Evolutionary conservation across 768 basidiomycete genomes (phyloP), one percentile per base, ranked within the genome.

Genomic region (Boletus rubescentipes): DNA sequence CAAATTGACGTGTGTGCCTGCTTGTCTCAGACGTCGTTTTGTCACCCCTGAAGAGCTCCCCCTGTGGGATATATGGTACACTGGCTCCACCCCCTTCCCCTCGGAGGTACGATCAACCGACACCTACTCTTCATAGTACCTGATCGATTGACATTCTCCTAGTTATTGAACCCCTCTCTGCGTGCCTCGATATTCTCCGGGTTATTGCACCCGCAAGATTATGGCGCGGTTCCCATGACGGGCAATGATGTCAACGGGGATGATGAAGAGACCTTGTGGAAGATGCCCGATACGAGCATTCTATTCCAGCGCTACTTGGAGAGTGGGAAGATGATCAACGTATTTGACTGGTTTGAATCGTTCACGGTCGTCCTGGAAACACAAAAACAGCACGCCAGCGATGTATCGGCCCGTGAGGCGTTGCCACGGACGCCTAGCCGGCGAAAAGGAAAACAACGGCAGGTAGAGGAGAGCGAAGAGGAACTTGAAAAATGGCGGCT

Each of bases 271-370:
- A 53, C 69, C 2, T 61, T 85, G 7, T 80, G 76, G 75, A 74
- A 79, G 42, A 76, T 88, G 38, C 86, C 89, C 0, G 91, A 93
- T 60, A 85, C 82, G 2, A 85, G 82, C 61, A 87, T 93, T 53
- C 73, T 93, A 14, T 90, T 93, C 73, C 74, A 73, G 43, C 78
- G 89, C 20, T 93, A 91, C 70, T 75, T 86, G 39, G 86, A 91
- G 61, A 87, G 87, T 43, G 89, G 89, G 41, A 85, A 79, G 71
- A 80, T 88, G 81, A 83, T 93, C 69, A 93, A 93, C 64, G 79
- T 91, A 2, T 92, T 89, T 66, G 92, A 94, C 68, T 93, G 91
- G 92, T 92, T 84, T 62, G 85, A 89, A 60, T 80, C 86, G 21
- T 94, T 93, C 67, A 77, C 80, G 31, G 68, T 76, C 20, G 86